These are phyloP conservation scores for Albophoma yamanashiensis DNA, from an alignment of 2,329 filamentous ascomycete species.

Conservation along the genomic window DNA sequence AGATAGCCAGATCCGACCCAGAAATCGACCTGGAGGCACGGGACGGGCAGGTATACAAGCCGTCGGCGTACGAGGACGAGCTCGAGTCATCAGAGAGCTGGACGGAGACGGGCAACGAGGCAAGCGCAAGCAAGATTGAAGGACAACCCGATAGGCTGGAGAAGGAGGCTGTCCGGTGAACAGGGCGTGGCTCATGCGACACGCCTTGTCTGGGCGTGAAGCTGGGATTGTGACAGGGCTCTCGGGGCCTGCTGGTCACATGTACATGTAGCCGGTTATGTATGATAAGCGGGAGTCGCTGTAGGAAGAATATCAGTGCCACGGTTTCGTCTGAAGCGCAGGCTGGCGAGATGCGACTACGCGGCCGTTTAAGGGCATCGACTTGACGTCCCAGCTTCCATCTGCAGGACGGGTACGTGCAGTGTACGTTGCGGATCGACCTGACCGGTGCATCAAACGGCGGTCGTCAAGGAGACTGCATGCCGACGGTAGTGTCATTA, in stretches of 20 bases:
- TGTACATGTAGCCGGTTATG: neutral
- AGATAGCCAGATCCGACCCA: slow-evolving; percentile 53
- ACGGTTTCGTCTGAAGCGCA: neutral
- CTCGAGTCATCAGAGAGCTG: slow-evolving; percentile 12
- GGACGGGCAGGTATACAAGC: slow-evolving; percentile 38
- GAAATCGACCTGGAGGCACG: slow-evolving; percentile 50
- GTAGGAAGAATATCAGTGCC: neutral
- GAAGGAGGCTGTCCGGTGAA: slow-evolving; percentile 1
- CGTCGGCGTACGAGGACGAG: slow-evolving; percentile 26
- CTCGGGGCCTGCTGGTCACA: neutral
- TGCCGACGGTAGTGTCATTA: neutral
- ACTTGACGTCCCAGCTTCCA: too few relatives aligned
- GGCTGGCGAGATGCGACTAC: neutral
- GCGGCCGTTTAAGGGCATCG: too few relatives aligned
- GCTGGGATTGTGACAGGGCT: neutral
- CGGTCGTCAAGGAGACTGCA: neutral
- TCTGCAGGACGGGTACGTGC: too few relatives aligned
- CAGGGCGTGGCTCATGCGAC: neutral
- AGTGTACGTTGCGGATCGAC: neutral
- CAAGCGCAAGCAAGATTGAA: slow-evolving; percentile 2
- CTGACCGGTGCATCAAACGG: neutral
- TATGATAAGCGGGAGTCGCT: neutral
- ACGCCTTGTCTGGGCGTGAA: neutral
- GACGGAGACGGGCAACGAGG: slow-evolving; percentile 9
- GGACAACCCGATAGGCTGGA: slow-evolving; percentile 6